Base-by-base conservation (phyloP, 2,329 filamentous ascomycete genomes). In the Metarhizium rileyi region DNA sequence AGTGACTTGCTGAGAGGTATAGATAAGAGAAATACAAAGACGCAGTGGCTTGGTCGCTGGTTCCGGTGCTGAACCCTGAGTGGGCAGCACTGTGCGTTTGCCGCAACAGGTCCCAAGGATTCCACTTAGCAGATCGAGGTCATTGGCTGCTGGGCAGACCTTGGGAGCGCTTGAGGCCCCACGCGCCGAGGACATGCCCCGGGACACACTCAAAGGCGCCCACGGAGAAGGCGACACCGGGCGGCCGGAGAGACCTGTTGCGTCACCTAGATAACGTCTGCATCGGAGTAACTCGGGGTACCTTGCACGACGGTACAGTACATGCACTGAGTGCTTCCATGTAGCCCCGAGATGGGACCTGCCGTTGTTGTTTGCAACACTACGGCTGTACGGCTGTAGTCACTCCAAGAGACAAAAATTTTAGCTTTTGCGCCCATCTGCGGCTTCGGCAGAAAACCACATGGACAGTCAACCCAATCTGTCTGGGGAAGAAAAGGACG, bases 371-470 rank as follows among this genome's bases (percentile, higher is more conserved):
- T n/a, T n/a, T n/a, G n/a, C n/a, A n/a, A n/a, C n/a, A n/a, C n/a
- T n/a, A n/a, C n/a, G n/a, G n/a, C n/a, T n/a, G n/a, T n/a, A n/a
- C n/a, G n/a, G n/a, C n/a, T n/a, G n/a, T 36, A 16, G 33, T 5
- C 33, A 5, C 5, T 14, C 8, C 8, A 16, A 36, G n/a, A n/a
- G 5, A 10, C 9, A 36, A 36, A 36, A 36, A 36, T 14, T 12
- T 36, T n/a, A 36, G 33, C 16, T n/a, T n/a, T 16, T 36, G 9
- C 22, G 20, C 20, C 9, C n/a, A 44, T 41, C 50, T 49, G 53
- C 49, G 49, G 53, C 51, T 50, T 52, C 52, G 51, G 44, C 46
- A 49, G n/a, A n/a, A n/a, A n/a, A 49, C 48, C 53, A 49, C 30
- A 47, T 40, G n/a, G n/a, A n/a, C 6, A 40, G 36, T 7, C 18